These are phyloP conservation scores for Ogataea hybrid DNA, from an alignment of 1,139 yeast species.

Conservation along the genomic window DNA sequence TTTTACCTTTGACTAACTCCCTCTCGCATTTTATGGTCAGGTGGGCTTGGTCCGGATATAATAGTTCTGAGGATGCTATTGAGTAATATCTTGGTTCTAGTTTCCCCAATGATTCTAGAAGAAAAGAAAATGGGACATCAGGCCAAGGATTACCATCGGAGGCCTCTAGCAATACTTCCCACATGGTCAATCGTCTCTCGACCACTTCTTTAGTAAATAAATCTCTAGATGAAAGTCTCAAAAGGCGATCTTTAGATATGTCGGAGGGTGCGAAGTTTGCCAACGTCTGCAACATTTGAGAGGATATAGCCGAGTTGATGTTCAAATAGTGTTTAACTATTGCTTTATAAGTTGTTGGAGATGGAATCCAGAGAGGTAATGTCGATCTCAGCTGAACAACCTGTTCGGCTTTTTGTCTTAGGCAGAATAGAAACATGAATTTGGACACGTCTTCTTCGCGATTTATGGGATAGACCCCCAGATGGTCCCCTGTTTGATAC, in stretches of 20 bases:
- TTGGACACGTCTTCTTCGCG: conserved; percentile 62
- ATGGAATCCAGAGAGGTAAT: conserved; percentile 67
- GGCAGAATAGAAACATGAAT: conserved; percentile 62
- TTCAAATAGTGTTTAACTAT: conserved; percentile 82
- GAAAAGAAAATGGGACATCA: conserved; percentile 75
- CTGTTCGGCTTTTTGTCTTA: conserved; percentile 52
- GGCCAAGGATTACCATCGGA: conserved; percentile 66
- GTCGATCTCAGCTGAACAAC: conserved; percentile 66
- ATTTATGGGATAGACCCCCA: conserved; percentile 92
- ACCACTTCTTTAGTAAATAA: conserved; percentile 63
- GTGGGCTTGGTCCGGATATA: conserved; percentile 65
- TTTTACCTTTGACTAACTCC: conserved; percentile 39
- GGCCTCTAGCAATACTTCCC: conserved; percentile 62
- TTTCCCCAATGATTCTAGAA: conserved; percentile 76
- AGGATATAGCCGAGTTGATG: conserved; percentile 85
- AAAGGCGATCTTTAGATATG: conserved; percentile 46
- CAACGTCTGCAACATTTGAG: conserved; percentile 71
- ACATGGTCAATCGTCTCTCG: conserved; percentile 57
- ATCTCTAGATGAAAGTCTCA: conserved; percentile 56
- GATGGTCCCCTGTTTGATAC: conserved; percentile 93
- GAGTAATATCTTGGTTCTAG: conserved; percentile 94
- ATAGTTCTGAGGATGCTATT: conserved; percentile 80
- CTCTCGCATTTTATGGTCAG: conserved; percentile 87
- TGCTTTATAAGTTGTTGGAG: conserved; percentile 83
- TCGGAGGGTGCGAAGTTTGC: conserved; percentile 75